phyloP scores from a whole-genome alignment of 441 rosid species.

The Aleurites moluccanus region DNA sequence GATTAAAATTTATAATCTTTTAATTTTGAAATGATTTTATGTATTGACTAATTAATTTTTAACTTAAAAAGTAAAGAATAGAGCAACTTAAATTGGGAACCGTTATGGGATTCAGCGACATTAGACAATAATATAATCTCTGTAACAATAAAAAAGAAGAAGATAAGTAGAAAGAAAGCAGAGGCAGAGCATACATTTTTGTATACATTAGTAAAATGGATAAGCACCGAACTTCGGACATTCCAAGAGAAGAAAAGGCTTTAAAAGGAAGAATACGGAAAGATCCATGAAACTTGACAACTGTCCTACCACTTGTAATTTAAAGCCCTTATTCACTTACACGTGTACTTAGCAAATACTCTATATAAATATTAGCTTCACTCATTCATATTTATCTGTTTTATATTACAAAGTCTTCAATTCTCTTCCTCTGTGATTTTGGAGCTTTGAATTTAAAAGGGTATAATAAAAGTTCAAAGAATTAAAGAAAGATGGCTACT shows the following conservation, averaged over 20 bases:
- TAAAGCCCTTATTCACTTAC: slow-evolving; percentile 23
- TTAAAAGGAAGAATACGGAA: slow-evolving; percentile 2
- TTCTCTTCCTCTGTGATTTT: background rate
- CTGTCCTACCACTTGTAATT: slow-evolving; percentile 66
- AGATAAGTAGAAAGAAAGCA: background rate
- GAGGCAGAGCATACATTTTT: background rate
- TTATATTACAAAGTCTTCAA: too few species aligned
- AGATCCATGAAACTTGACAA: slow-evolving; percentile 31
- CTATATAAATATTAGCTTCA: slow-evolving; percentile 18
- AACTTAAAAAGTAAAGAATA: too few species aligned
- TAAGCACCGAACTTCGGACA: slow-evolving; percentile 29
- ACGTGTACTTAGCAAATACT: slow-evolving; percentile 32
- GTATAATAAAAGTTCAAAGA: background rate
- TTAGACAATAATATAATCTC: too few species aligned
- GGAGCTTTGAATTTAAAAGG: background rate
- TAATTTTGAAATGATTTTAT: too few species aligned
- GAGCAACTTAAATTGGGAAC: too few species aligned
- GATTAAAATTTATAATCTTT: too few species aligned
- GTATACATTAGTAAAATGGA: background rate
- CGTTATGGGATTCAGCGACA: too few species aligned
- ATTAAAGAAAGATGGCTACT: slow-evolving; percentile 45
- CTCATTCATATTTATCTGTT: background rate
- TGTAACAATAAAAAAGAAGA: background rate
- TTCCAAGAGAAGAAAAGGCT: slow-evolving; percentile 6
- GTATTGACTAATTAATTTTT: too few species aligned